Evolutionary conservation across 2,329 filamentous ascomycete species (phyloP), one percentile per base, ranked within the genome.

Genomic region (Stachybotrys chartarum): DNA sequence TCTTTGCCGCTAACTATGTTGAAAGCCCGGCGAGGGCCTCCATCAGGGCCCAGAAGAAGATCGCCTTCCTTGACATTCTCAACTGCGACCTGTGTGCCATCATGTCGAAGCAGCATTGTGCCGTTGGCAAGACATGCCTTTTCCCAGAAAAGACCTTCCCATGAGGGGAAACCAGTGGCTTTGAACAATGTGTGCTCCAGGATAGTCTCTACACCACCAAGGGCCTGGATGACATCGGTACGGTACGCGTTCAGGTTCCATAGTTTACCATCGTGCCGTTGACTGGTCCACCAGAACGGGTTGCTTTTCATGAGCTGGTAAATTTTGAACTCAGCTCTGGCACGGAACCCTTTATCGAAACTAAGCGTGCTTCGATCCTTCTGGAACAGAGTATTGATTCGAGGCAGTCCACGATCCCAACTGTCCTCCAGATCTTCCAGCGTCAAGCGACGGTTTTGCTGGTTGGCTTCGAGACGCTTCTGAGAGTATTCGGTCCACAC

Each of bases 401-500:
- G 89, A 17, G 94, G 94, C 53, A 99, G 79, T 78, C 94, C 94
- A 63, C 94, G 90, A 68, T 99, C 95, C 94, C 94, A 99, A 68
- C 91, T 96, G 69, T 99, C 94, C 68, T 99, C 94, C 24, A 99
- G 78, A 73, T 99, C 94, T 70, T 99, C 94, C 7, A 99, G 80
- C 0, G 94, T 99, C 50, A 99, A 77, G 62, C 94, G 86, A 56
- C 94, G 87, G 66, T 99, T 99, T 71, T 99, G 94, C 64, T 97
- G 93, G 66, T 97, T 96, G 18, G 94, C 95, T 69, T 99, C 94
- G 61, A 95, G 81, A 50, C 94, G 87, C 78, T 99, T 99, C 75
- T 99, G 94, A 0, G 93, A 97, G 68, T 99, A 99, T 66, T 99
- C 94, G 30, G 94, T 97, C 94, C 94, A 99, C 1, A 99, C 94